Conservation (phyloP, 345 rosid species). For the Geranium rotundifolium region DNA sequence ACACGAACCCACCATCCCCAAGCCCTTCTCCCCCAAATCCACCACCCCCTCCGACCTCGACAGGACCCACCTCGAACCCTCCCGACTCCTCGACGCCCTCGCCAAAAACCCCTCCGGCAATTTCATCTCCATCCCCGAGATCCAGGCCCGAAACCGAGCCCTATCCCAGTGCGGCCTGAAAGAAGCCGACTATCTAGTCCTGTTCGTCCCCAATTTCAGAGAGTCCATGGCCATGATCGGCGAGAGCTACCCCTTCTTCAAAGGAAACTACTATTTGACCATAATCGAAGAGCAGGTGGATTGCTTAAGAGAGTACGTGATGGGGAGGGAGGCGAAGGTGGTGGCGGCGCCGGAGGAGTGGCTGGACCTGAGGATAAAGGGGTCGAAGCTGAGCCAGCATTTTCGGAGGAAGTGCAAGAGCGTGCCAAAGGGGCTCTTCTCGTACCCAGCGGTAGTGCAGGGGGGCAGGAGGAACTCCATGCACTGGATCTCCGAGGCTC, state of each 20-base stretch:
- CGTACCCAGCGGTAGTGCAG: constrained; percentile 35
- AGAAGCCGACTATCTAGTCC: constrained; percentile 45
- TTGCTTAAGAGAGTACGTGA: constrained; percentile 27
- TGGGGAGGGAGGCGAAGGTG: constrained; percentile 37
- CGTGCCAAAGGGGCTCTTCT: constrained; percentile 42
- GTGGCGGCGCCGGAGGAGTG: constrained; percentile 46
- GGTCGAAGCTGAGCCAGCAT: constrained; percentile 56
- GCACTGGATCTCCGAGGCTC: constrained; percentile 78
- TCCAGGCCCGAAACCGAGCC: constrained; percentile 44
- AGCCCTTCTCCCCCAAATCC: constrained; percentile 22
- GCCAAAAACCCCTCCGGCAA: constrained; percentile 45
- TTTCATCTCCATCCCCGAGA: constrained; percentile 57
- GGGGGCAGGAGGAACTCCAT: constrained; percentile 37
- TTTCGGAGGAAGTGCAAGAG: constrained; percentile 58
- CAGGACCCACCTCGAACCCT: constrained; percentile 31
- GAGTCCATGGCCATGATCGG: constrained; percentile 48
- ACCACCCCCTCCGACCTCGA: constrained; percentile 34
- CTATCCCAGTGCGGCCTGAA: constrained; percentile 38
- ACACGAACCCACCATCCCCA: too few species aligned
- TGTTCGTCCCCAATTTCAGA: constrained; percentile 36
- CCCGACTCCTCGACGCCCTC: constrained; percentile 42
- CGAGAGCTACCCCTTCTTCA: constrained; percentile 55
- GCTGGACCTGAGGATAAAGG: constrained; percentile 58
- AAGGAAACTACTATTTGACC: constrained; percentile 51
- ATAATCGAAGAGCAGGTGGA: constrained; percentile 35